These are phyloP conservation scores for Fusarium sp. DNA, from an alignment of 2,329 filamentous ascomycete genomes.

Conservation along the genomic window DNA sequence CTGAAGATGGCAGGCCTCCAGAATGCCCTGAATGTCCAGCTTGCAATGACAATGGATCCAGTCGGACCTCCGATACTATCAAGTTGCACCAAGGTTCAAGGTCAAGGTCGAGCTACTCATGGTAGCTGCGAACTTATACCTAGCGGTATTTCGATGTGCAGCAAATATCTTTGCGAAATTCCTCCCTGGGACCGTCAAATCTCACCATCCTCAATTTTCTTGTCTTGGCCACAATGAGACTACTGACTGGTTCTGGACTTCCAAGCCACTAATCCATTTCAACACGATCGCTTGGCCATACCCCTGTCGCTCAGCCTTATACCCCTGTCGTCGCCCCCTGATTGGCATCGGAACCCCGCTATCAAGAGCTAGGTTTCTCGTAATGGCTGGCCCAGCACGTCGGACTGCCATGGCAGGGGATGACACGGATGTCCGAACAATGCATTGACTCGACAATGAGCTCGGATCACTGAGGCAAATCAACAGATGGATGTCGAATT, in stretches of 20 bases:
- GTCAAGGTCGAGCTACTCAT: constrained; percentile 1
- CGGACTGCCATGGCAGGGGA: constrained; percentile 22
- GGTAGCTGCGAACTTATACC: constrained; percentile 8
- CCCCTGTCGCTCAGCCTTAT: constrained; percentile 30
- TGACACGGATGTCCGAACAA: constrained; percentile 12
- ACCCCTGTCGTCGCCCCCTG: constrained; percentile 36
- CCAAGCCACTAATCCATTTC: constrained; percentile 35
- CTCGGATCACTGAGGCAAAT: constrained; percentile 19
- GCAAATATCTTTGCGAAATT: not conserved
- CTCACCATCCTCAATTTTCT: constrained; percentile 29
- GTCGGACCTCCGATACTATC: constrained; percentile 19
- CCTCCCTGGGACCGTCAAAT: constrained; percentile 25
- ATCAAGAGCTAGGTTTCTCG: constrained; percentile 15
- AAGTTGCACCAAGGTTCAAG: constrained; percentile 16
- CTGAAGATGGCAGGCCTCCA: constrained; percentile 21
- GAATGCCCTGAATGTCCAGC: constrained; percentile 4
- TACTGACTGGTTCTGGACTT: constrained; percentile 35
- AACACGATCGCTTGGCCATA: constrained; percentile 28
- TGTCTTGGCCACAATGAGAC: constrained; percentile 33
- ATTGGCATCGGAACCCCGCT: constrained; percentile 37
- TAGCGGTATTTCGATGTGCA: constrained; percentile 1
- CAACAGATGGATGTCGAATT: not conserved
- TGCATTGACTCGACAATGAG: constrained; percentile 28
- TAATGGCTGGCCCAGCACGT: constrained; percentile 25
- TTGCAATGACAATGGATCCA: constrained; percentile 19